Conservation (phyloP, 176 grass and related monocot species). For the Zea mays region DNA sequence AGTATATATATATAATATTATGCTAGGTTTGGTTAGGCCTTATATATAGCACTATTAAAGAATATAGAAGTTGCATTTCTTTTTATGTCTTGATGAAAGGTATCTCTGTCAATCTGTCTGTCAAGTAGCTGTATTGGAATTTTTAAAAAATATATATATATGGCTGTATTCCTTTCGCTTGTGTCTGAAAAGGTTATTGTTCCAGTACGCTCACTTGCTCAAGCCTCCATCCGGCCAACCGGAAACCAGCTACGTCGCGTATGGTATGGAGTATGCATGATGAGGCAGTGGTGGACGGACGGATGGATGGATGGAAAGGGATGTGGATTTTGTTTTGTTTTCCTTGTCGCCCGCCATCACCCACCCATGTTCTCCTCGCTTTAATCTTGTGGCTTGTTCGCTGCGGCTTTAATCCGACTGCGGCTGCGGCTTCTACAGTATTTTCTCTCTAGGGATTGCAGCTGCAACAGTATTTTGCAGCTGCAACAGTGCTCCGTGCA, state of each 20-base stretch:
- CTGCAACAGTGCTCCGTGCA: too few relatives aligned
- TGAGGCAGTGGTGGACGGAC: background rate
- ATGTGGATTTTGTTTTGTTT: conserved; percentile 22
- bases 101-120: conserved; percentile 15
- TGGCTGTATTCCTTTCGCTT: background rate
- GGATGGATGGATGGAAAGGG: conserved; percentile 21
- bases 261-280: conserved; percentile 37
- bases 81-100: conserved; percentile 10
- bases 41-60: too few relatives aligned
- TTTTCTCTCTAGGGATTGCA: too few relatives aligned
- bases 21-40: conserved; percentile 1
- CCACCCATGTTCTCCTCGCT: background rate
- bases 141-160: too few relatives aligned
- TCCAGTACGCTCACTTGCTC: background rate
- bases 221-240: conserved; percentile 30
- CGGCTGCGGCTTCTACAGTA: too few relatives aligned
- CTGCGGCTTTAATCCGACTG: too few relatives aligned
- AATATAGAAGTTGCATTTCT: background rate
- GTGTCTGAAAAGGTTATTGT: background rate
- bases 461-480: too few relatives aligned
- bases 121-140: too few relatives aligned
- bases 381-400: too few relatives aligned
- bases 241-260: conserved; percentile 35
- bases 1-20: conserved; percentile 23
- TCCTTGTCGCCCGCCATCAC: background rate